Conservation (phyloP, 1,284 basidiomycete genomes). For the Heterobasidion parviporum region DNA sequence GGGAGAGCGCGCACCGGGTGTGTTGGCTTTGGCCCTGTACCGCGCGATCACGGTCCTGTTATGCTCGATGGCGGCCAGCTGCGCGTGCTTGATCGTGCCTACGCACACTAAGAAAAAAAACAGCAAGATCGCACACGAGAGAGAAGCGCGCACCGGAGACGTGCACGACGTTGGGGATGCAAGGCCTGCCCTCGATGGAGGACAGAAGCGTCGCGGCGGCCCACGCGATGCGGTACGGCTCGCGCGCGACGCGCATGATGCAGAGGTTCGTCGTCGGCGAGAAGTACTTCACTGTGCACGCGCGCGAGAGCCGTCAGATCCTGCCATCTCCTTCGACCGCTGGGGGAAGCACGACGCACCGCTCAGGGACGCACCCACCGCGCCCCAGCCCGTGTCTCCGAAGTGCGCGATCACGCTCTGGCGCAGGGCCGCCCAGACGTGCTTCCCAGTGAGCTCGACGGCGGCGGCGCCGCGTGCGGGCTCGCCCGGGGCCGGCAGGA, state of each 20-base stretch:
- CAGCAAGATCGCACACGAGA: neutral
- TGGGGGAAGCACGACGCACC: constrained; percentile 29
- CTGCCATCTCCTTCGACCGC: no score
- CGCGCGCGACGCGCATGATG: constrained; percentile 71
- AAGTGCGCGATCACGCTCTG: constrained; percentile 68
- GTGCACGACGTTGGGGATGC: constrained; percentile 66
- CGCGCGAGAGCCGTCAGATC: neutral
- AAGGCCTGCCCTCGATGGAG: constrained; percentile 43
- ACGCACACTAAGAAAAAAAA: neutral
- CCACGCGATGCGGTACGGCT: constrained; percentile 69
- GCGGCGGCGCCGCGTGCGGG: neutral
- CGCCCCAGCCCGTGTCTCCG: constrained; percentile 75
- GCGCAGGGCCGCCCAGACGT: constrained; percentile 57
- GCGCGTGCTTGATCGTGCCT: constrained; percentile 78
- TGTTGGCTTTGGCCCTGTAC: constrained; percentile 33
- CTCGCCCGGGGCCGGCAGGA: neutral
- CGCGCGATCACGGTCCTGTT: constrained; percentile 62
- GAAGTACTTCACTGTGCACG: constrained; percentile 65
- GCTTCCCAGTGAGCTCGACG: constrained; percentile 38
- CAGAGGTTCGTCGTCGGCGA: constrained; percentile 70
- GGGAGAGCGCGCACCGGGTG: neutral
- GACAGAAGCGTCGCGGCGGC: constrained; percentile 60
- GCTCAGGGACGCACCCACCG: constrained; percentile 57
- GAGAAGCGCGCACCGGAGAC: constrained; percentile 46
- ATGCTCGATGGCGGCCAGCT: constrained; percentile 65